These are phyloP conservation scores for Psilocybe mexicana DNA, from an alignment of 1,284 basidiomycete genomes.

Conservation along the genomic window DNA sequence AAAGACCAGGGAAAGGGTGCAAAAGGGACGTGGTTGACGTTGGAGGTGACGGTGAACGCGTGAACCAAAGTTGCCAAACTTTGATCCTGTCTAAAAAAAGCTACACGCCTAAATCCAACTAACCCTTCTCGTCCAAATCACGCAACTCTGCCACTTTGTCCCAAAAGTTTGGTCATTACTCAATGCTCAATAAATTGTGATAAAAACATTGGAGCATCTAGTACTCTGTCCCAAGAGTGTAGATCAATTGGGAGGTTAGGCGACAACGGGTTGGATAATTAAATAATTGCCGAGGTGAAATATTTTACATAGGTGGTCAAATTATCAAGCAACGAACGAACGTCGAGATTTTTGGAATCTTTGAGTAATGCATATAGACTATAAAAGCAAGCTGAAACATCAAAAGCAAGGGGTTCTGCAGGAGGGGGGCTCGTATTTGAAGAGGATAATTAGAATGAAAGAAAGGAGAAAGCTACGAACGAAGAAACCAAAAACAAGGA, in stretches of 20 bases:
- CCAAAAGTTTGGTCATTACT: no score
- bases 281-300: no score
- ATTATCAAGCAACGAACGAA: not conserved
- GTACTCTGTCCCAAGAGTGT: not conserved
- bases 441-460: constrained; percentile 3
- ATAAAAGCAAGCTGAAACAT: not conserved
- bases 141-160: not conserved
- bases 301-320: no score
- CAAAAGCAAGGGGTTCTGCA: not conserved
- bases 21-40: constrained; percentile 15
- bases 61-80: constrained; percentile 22
- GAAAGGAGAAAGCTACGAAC: constrained; percentile 13
- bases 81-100: constrained; percentile 18
- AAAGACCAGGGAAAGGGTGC: not conserved
- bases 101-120: not conserved
- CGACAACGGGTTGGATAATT: no score
- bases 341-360: not conserved
- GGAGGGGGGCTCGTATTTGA: not conserved
- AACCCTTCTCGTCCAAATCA: not conserved
- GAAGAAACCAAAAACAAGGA: constrained; percentile 8
- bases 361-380: not conserved
- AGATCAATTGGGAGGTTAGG: no score
- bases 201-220: no score
- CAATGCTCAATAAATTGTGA: no score
- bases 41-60: constrained; percentile 24